These are phyloP conservation scores for Pisolithus sp. DNA, from an alignment of 768 basidiomycete species.

Conservation along the genomic window DNA sequence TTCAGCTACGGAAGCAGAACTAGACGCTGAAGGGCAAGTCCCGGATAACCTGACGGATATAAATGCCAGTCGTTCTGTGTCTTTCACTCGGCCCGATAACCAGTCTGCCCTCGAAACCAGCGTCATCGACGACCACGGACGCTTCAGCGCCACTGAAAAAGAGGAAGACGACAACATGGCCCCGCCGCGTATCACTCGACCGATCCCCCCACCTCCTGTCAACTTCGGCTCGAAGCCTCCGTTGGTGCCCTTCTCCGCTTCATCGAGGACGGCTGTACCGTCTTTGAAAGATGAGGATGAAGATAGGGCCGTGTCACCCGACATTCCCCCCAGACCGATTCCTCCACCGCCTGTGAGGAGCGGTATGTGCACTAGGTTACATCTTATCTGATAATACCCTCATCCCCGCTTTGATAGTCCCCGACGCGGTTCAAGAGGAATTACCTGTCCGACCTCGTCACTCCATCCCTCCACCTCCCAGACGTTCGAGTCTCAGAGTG, in stretches of 20 bases:
- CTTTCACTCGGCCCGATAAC: background rate
- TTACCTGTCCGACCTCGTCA: conserved; percentile 10
- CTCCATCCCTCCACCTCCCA: conserved; percentile 17
- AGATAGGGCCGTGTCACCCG: conserved; percentile 23
- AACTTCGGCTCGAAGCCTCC: conserved; percentile 18
- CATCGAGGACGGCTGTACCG: conserved; percentile 7
- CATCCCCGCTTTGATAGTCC: conserved; percentile 8
- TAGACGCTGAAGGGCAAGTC: background rate
- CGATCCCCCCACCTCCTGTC: conserved; percentile 29
- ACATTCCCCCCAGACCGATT: conserved; percentile 24
- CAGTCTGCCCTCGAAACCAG: background rate
- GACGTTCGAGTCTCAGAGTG: conserved; percentile 18
- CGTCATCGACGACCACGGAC: conserved; percentile 4
- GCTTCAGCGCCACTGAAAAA: background rate
- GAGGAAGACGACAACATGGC: conserved; percentile 22
- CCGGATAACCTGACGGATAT: background rate
- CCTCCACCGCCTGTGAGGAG: conserved; percentile 24
- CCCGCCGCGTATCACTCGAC: conserved; percentile 26
- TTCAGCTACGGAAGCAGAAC: background rate
- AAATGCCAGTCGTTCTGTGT: background rate
- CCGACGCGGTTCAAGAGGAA: conserved; percentile 7
- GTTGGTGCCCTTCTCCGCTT: conserved; percentile 8
- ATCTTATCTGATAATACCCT: background rate
- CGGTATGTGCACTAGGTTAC: conserved; percentile 11
- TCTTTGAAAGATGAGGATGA: conserved; percentile 15